phyloP scores from a whole-genome alignment of 371 early-diverging fungal species.

The Syncephalis plumigaleata region DNA sequence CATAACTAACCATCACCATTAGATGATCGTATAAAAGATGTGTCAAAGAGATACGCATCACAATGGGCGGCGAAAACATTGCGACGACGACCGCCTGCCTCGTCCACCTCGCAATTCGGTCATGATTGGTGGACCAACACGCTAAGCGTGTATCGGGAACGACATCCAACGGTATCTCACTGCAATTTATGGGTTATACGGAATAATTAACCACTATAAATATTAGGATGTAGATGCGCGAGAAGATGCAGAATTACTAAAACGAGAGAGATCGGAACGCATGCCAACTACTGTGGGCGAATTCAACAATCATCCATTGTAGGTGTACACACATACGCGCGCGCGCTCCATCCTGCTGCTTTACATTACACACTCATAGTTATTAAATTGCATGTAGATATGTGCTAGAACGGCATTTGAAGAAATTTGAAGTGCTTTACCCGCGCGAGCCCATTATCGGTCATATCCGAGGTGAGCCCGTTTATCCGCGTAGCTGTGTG shows the following conservation, averaged over 20 bases:
- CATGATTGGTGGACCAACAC: conserved; percentile 29
- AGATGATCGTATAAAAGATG: conserved; percentile 30
- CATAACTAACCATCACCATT: not conserved
- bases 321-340: conserved; percentile 16
- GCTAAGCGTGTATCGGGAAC: conserved; percentile 13
- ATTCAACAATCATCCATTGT: conserved; percentile 59
- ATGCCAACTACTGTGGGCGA: conserved; percentile 65
- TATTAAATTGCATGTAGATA: conserved; percentile 14
- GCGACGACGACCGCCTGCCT: conserved; percentile 23
- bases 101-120: conserved; percentile 2
- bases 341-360: not conserved
- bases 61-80: conserved; percentile 30
- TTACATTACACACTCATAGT: not conserved
- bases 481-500: conserved; percentile 61
- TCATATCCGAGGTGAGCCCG: conserved; percentile 45
- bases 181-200: not conserved
- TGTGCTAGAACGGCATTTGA: conserved; percentile 69
- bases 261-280: conserved; percentile 23
- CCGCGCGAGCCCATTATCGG: conserved; percentile 52
- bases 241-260: conserved; percentile 31
- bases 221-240: conserved; percentile 14
- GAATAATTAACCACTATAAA: not conserved
- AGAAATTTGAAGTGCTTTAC: conserved; percentile 48
- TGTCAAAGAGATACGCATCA: conserved; percentile 46
- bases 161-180: conserved; percentile 4